Percentiles rank a stretch among this genome's conserved stretches.
phyloP scores from a whole-genome alignment of 1,284 basidiomycete species.

The Tylopilus orsonianus region DNA sequence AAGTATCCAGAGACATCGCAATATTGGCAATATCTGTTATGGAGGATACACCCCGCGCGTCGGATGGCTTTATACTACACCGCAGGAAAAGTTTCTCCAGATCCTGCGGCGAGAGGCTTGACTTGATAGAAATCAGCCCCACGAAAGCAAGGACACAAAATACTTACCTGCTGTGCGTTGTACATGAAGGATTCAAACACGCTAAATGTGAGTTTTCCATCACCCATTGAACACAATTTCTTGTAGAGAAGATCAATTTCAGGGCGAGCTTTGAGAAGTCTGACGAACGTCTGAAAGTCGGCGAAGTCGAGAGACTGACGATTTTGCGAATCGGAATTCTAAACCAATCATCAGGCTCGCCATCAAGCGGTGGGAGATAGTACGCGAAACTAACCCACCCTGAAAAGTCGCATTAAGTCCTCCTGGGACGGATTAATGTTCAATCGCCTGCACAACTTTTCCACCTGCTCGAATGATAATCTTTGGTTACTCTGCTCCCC shows the following conservation, averaged over 20 bases:
- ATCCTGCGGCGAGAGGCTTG: slow-evolving; percentile 42
- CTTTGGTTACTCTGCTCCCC: slow-evolving; percentile 64
- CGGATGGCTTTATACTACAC: slow-evolving; percentile 40
- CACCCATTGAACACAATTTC: slow-evolving; percentile 43
- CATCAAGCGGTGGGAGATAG: background rate
- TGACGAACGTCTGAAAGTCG: slow-evolving; percentile 86
- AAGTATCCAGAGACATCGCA: slow-evolving; percentile 56
- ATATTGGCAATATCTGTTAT: slow-evolving; percentile 24
- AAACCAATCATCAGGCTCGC: slow-evolving; percentile 5
- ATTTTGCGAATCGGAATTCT: slow-evolving; percentile 72
- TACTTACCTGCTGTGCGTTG: slow-evolving; percentile 60
- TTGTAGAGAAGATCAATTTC: slow-evolving; percentile 76
- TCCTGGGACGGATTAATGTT: slow-evolving; percentile 68
- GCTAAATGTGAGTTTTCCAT: slow-evolving; percentile 49
- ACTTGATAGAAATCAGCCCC: slow-evolving; percentile 39
- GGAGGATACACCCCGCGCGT: slow-evolving; percentile 1
- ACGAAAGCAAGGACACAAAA: background rate
- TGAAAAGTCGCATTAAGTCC: slow-evolving; percentile 67
- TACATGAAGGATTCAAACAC: slow-evolving; percentile 70
- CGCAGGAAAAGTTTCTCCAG: slow-evolving; percentile 56
- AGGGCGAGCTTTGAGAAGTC: slow-evolving; percentile 77
- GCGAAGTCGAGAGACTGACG: slow-evolving; percentile 76
- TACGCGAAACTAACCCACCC: slow-evolving; percentile 38
- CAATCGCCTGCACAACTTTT: slow-evolving; percentile 72
- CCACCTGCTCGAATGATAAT: slow-evolving; percentile 72